Conservation (phyloP, 1,139 yeast genomes). For the Zygoascus meyerae region DNA sequence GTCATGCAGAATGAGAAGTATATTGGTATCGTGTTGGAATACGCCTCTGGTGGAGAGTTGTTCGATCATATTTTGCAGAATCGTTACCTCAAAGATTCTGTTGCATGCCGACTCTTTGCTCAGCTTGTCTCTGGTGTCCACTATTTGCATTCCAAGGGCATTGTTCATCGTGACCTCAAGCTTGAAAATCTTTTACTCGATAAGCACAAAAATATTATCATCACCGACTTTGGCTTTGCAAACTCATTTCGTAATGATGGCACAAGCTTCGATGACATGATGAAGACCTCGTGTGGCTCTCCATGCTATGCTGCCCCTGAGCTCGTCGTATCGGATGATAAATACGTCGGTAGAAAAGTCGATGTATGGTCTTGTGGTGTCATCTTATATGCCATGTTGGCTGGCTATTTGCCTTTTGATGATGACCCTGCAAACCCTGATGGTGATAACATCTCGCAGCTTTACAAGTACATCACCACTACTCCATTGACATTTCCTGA, state of each 20-base stretch:
- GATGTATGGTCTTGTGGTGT: conserved; percentile 98
- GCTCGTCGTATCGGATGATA: conserved; percentile 77
- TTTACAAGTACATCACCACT: conserved; percentile 85
- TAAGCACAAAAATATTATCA: conserved; percentile 71
- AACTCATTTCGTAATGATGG: conserved; percentile 57
- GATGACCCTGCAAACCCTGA: conserved; percentile 97
- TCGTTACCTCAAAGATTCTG: conserved; percentile 76
- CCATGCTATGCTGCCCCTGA: conserved; percentile 99
- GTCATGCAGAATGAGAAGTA: conserved; percentile 91
- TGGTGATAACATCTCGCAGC: conserved; percentile 85
- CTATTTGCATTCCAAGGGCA: conserved; percentile 79
- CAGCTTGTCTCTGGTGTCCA: conserved; percentile 91
- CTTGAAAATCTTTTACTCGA: conserved; percentile 65
- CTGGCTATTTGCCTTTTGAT: conserved; percentile 96
- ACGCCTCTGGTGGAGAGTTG: conserved; percentile 96
- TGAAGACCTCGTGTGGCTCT: conserved; percentile 96
- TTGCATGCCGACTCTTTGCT: conserved; percentile 84
- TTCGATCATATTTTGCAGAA: conserved; percentile 88
- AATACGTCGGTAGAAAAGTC: conserved; percentile 90
- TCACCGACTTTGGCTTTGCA: conserved; percentile 87
- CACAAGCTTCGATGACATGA: conserved; percentile 48
- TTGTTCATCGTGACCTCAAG: conserved; percentile 76
- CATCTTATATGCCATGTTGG: conserved; percentile 90
- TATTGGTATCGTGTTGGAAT: conserved; percentile 92
- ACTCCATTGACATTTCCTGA: conserved; percentile 95